phyloP scores from a whole-genome alignment of 2,329 filamentous ascomycete genomes.

The Phyllosticta paracitricarpa region DNA sequence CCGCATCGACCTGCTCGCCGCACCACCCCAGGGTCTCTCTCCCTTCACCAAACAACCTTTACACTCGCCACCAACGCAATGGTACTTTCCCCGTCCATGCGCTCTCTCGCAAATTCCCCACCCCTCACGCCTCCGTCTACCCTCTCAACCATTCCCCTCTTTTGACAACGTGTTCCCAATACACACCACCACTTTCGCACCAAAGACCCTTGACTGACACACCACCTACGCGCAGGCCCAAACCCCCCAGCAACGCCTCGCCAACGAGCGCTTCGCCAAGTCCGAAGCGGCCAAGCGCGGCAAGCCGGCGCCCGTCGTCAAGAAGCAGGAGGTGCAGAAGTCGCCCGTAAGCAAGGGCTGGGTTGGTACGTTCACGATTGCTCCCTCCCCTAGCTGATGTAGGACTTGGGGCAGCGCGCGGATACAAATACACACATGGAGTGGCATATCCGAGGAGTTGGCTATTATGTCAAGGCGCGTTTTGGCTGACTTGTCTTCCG shows the following conservation, averaged over 20 bases:
- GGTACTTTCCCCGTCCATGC: not conserved
- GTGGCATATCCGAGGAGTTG: too few relatives aligned
- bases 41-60: not conserved
- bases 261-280: conserved; percentile 70
- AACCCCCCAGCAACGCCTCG: conserved; percentile 73
- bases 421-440: too few relatives aligned
- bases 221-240: conserved; percentile 48
- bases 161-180: not conserved
- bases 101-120: not conserved
- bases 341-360: conserved; percentile 47
- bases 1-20: conserved; percentile 2
- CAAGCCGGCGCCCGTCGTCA: conserved; percentile 42
- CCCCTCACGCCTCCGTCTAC: not conserved
- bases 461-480: not conserved
- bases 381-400: not conserved
- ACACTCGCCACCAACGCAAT: not conserved
- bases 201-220: not conserved
- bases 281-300: conserved; percentile 64
- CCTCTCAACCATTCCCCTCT: not conserved
- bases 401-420: too few relatives aligned
- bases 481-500: not conserved
- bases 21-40: not conserved
- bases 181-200: not conserved
- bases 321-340: conserved; percentile 46
- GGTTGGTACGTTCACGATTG: conserved; percentile 43